These are phyloP conservation scores for Cladosporium austrohemisphaericum DNA, from an alignment of 2,329 filamentous ascomycete genomes.

Conservation along the genomic window DNA sequence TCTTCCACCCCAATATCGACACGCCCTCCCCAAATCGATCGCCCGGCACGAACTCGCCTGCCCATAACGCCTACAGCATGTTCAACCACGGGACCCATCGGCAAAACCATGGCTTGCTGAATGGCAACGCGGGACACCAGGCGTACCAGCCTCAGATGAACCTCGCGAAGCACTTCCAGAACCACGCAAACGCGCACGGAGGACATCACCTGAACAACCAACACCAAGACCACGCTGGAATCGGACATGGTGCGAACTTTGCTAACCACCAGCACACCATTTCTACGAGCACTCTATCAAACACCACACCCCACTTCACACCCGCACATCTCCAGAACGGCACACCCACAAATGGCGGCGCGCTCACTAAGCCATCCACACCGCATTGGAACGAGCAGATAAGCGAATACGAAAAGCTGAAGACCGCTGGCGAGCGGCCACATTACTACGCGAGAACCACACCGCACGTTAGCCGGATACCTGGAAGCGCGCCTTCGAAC, in stretches of 20 bases:
- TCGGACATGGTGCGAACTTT: slow-evolving; percentile 54
- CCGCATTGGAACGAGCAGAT: slow-evolving; percentile 87
- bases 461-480: slow-evolving; percentile 26
- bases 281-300: slow-evolving; percentile 59
- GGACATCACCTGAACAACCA: slow-evolving; percentile 40
- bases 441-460: slow-evolving; percentile 73
- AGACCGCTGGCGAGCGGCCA: slow-evolving; percentile 37
- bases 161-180: slow-evolving; percentile 68
- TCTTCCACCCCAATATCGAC: slow-evolving; percentile 42
- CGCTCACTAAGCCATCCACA: slow-evolving; percentile 54
- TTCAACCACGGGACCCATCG: slow-evolving; percentile 65
- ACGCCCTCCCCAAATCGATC: slow-evolving; percentile 58
- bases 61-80: slow-evolving; percentile 61
- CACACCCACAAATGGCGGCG: slow-evolving; percentile 51
- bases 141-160: slow-evolving; percentile 52
- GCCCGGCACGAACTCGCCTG: slow-evolving; percentile 50
- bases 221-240: slow-evolving; percentile 45
- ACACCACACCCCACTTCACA: slow-evolving; percentile 60
- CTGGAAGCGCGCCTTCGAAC: slow-evolving; percentile 21
- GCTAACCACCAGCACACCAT: slow-evolving; percentile 59
- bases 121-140: slow-evolving; percentile 62
- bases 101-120: slow-evolving; percentile 71
- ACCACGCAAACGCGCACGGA: slow-evolving; percentile 49
- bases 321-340: slow-evolving; percentile 59
- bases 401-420: slow-evolving; percentile 42